Evolutionary conservation across 768 basidiomycete species (phyloP).

Genomic region (Leccinum disarticulatum): DNA sequence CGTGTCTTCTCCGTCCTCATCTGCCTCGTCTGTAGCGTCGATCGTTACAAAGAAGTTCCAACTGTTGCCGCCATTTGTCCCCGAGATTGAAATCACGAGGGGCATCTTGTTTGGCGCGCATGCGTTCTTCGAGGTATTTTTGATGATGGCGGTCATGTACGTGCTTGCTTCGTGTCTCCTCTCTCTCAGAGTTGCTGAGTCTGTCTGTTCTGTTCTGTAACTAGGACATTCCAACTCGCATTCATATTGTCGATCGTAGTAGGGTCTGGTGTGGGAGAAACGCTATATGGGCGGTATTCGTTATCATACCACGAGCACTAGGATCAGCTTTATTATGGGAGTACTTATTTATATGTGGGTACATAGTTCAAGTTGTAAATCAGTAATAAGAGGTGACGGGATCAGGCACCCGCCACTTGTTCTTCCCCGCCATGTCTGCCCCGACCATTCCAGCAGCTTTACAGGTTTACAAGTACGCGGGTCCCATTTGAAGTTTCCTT

Average conservation of each 20-base stretch:
- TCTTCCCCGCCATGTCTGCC: slow-evolving; percentile 30
- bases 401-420: background rate
- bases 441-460: slow-evolving; percentile 58
- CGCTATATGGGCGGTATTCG: slow-evolving; percentile 52
- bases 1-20: slow-evolving; percentile 10
- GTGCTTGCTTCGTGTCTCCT: slow-evolving; percentile 17
- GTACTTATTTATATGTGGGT: background rate
- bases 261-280: slow-evolving; percentile 65
- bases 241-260: slow-evolving; percentile 59
- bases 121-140: slow-evolving; percentile 51
- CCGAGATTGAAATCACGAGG: slow-evolving; percentile 59
- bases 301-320: slow-evolving; percentile 17
- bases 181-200: background rate
- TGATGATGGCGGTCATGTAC: slow-evolving; percentile 79
- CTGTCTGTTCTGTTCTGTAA: background rate
- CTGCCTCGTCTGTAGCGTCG: background rate
- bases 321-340: no score
- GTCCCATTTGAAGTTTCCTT: no score
- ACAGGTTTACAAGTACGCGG: no score
- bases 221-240: slow-evolving; percentile 64
- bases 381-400: background rate
- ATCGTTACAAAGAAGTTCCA: slow-evolving; percentile 5
- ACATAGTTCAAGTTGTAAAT: background rate
- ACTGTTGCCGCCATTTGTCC: slow-evolving; percentile 54
- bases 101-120: slow-evolving; percentile 61